A percentile compares a stretch with the other conserved stretches of the same genome.
Evolutionary conservation across 2,329 filamentous ascomycete genomes (phyloP).

Genomic region (Ascomycota sp.): DNA sequence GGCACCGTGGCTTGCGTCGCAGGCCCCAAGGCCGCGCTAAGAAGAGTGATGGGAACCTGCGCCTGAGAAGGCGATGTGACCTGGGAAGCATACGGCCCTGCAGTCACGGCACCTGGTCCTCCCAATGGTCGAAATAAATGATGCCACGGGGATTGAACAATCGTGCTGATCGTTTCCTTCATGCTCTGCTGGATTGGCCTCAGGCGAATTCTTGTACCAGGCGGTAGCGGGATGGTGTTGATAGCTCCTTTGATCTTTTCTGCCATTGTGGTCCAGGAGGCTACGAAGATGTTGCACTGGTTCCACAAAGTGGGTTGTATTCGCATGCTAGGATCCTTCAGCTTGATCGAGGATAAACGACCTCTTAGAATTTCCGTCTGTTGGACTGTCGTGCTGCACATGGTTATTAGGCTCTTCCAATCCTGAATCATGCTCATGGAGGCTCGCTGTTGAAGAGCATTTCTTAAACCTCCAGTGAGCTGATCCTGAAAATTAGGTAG

Average conservation of each 20-base stretch:
- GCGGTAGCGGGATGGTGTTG: slow-evolving; percentile 31
- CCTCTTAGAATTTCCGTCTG: slow-evolving; percentile 53
- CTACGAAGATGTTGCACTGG: slow-evolving; percentile 55
- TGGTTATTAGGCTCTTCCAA: slow-evolving; percentile 52
- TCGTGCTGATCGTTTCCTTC: slow-evolving; percentile 58
- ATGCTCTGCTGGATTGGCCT: slow-evolving; percentile 65
- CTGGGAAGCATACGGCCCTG: slow-evolving; percentile 6
- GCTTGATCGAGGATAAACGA: slow-evolving; percentile 58
- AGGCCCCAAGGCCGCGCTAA: slow-evolving; percentile 74
- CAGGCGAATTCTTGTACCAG: slow-evolving; percentile 53
- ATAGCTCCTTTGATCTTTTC: slow-evolving; percentile 34
- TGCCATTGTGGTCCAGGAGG: slow-evolving; percentile 48
- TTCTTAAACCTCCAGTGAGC: slow-evolving; percentile 41
- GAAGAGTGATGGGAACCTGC: slow-evolving; percentile 54
- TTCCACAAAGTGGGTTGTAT: slow-evolving; percentile 42
- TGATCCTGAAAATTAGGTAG: slow-evolving; percentile 51
- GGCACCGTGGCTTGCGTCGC: slow-evolving; percentile 80
- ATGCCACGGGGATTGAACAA: slow-evolving; percentile 39
- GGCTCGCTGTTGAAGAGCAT: slow-evolving; percentile 37
- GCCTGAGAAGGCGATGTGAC: slow-evolving; percentile 8
- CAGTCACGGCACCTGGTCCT: slow-evolving; percentile 4
- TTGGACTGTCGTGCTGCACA: slow-evolving; percentile 49
- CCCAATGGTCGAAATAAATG: slow-evolving; percentile 15
- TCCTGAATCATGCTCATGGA: slow-evolving; percentile 39
- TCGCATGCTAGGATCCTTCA: slow-evolving; percentile 64